Evolutionary conservation across 2,329 filamentous ascomycete species (phyloP).

Genomic region (Phialophora tarda): DNA sequence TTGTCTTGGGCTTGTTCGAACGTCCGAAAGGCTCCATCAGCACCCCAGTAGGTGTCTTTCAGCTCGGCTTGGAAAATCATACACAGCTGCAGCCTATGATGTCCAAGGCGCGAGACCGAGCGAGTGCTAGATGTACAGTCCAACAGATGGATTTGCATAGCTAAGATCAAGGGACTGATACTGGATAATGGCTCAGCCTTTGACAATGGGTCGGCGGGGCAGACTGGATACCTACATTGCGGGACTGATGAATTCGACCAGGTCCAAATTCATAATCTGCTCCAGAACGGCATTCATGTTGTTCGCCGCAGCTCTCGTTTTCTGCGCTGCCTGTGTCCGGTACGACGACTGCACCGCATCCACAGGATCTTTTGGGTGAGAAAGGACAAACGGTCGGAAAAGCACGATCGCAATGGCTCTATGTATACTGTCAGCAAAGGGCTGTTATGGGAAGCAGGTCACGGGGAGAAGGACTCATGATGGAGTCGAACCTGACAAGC

Average conservation of each 20-base stretch:
- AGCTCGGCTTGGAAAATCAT: neutral
- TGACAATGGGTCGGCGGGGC: too few species aligned
- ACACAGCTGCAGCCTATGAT: neutral
- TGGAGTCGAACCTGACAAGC: neutral
- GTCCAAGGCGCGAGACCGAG: neutral
- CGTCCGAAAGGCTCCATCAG: neutral
- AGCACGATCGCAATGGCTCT: neutral
- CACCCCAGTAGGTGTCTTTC: neutral
- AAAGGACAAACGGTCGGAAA: neutral
- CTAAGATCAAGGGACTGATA: neutral
- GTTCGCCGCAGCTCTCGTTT: neutral
- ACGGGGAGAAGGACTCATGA: neutral
- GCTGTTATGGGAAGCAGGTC: neutral
- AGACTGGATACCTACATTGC: neutral
- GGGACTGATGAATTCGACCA: neutral
- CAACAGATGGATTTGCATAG: neutral
- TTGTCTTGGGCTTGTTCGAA: neutral
- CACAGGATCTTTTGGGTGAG: neutral
- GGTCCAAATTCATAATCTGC: neutral
- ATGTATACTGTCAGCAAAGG: neutral
- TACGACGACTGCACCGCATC: neutral
- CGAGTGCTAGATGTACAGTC: neutral
- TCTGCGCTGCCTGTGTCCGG: neutral
- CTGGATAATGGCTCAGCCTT: too few species aligned
- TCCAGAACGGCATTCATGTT: neutral